Evolutionary conservation across 345 rosid species (phyloP), one percentile per base, ranked within the genome.

Genomic region (Salix purpurea): DNA sequence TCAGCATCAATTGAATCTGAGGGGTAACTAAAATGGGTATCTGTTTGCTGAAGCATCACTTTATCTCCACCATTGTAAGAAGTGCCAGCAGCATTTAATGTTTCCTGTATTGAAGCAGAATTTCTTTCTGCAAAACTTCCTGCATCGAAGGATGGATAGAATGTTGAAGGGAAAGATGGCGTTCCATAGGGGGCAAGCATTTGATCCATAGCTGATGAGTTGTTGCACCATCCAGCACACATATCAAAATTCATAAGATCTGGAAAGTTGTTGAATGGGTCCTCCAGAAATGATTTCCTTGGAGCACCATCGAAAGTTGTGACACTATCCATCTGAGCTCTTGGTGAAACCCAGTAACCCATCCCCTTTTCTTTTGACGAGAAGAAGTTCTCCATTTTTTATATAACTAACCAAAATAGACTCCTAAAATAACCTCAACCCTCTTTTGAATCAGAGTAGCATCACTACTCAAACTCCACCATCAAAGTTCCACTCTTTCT

Each of bases 191-290:
- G 81, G 32, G 87, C 72, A 73, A 85, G 79, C 78, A 87, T 80
- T 71, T 86, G 85, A 54, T 92, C 94, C 9, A 85, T 58, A 46
- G 80, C 73, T 15, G 82, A 42, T 42, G 96, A 88, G 73, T 83
- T 87, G 79, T 80, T 89, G 83, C 87, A 90, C 90, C 91, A 89
- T 56, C 89, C 95, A 77, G 87, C 89, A 82, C 83, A 84, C 37
- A 83, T 56, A 71, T 94, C 96, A 5, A 88, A 81, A 86, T 88
- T 91, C 90, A 90, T 81, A 61, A 89, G 80, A 65, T 91, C 93
- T 0, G 88, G 74, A 56, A 89, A 77, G 86, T 79, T 83, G 77
- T 71, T 78, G 36, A 84, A 82, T 18, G 89, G 80, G 66, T 92
- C 94, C 60, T 87, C 96, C 6, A 70, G 71, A 73, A 71, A 32